Conservation (phyloP, 2,329 filamentous ascomycete species). For the Ophiostoma tasmaniense region DNA sequence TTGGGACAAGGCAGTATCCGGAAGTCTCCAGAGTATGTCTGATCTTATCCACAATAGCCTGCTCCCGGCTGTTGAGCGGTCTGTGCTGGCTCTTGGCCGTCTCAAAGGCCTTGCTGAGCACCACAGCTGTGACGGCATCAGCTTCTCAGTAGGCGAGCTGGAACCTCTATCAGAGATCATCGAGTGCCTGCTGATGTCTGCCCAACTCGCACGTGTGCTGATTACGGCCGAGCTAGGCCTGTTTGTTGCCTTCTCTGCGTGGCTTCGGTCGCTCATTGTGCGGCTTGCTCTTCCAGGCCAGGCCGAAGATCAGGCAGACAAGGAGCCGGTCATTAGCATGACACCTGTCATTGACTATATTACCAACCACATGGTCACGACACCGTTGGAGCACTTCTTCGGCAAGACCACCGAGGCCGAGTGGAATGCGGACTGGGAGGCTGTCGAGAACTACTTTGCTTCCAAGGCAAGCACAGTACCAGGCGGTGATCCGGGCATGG, state of each 20-base stretch:
- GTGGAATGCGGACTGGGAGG: constrained; percentile 38
- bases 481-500: background rate
- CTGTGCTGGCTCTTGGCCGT: constrained; percentile 70
- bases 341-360: constrained; percentile 70
- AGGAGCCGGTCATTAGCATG: constrained; percentile 67
- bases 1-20: constrained; percentile 81
- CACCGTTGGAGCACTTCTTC: constrained; percentile 56
- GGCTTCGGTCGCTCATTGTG: constrained; percentile 79
- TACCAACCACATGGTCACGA: constrained; percentile 57
- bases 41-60: constrained; percentile 78
- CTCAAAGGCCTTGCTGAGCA: constrained; percentile 78
- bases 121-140: constrained; percentile 53
- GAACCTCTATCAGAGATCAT: constrained; percentile 61
- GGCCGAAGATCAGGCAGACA: constrained; percentile 68
- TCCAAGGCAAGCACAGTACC: background rate
- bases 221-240: constrained; percentile 69
- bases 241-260: constrained; percentile 70
- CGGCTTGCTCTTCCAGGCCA: constrained; percentile 58
- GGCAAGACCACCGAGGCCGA: constrained; percentile 42
- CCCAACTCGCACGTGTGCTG: constrained; percentile 62
- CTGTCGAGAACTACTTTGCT: background rate
- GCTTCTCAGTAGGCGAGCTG: constrained; percentile 56
- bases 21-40: constrained; percentile 69
- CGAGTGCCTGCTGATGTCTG: constrained; percentile 65
- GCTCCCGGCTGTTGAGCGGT: constrained; percentile 77